Evolutionary conservation across 176 grass and related monocot genomes (phyloP).

Genomic region (Thinopyrum elongatum): DNA sequence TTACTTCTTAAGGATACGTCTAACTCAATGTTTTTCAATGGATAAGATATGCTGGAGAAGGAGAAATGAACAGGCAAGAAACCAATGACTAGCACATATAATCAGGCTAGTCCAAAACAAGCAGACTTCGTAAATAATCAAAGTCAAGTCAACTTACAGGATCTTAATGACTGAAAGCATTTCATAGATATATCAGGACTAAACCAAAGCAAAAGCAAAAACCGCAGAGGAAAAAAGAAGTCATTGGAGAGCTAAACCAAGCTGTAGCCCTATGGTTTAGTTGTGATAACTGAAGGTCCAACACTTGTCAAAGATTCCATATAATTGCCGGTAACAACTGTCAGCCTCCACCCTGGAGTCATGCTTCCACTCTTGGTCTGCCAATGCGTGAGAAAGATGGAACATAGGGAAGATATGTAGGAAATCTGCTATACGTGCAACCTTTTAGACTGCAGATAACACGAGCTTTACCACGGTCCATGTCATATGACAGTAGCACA

Average conservation of each 20-base stretch:
- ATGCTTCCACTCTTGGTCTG: background rate
- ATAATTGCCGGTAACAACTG: background rate
- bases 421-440: background rate
- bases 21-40: no score
- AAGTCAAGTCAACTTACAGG: no score
- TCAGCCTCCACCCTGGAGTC: background rate
- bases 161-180: background rate
- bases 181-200: no score
- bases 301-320: background rate
- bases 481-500: background rate
- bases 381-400: background rate
- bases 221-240: no score
- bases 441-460: background rate
- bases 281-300: background rate
- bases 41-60: no score
- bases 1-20: no score
- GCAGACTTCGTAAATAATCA: background rate
- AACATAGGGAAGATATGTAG: background rate
- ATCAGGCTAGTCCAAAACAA: background rate
- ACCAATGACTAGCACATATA: no score
- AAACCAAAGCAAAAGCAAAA: no score
- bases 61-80: no score
- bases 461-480: background rate
- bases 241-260: no score
- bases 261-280: background rate